phyloP scores from a whole-genome alignment of 305 asterid species.

The Fraxinus floribunda region DNA sequence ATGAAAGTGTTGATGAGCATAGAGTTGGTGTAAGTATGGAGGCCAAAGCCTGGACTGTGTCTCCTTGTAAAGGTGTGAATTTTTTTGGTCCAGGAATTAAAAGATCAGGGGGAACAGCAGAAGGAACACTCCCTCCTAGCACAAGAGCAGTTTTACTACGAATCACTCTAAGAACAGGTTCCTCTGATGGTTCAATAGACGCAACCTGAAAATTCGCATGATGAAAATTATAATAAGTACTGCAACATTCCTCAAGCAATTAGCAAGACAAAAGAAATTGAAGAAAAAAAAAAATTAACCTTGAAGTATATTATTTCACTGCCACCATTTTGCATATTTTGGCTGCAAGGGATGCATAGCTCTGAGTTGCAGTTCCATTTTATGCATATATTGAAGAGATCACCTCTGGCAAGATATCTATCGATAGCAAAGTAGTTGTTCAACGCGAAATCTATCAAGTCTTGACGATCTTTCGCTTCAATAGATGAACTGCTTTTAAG shows the following conservation, averaged over 20 bases:
- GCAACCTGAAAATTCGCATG: constrained; percentile 58
- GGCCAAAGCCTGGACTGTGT: constrained; percentile 59
- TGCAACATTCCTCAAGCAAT: constrained; percentile 19
- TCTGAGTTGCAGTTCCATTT: constrained; percentile 85
- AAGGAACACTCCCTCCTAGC: constrained; percentile 79
- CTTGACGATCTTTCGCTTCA: constrained; percentile 75
- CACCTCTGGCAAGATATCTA: constrained; percentile 82
- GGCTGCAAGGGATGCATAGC: constrained; percentile 70
- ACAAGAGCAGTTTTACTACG: constrained; percentile 83
- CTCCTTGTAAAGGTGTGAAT: constrained; percentile 59
- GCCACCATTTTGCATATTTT: constrained; percentile 49
- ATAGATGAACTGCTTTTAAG: constrained; percentile 60
- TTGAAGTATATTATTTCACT: constrained; percentile 64
- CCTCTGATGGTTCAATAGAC: constrained; percentile 84
- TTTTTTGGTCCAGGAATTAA: constrained; percentile 45
- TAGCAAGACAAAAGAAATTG: constrained; percentile 12
- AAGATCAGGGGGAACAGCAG: constrained; percentile 74
- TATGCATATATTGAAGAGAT: constrained; percentile 65
- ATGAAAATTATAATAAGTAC: constrained; percentile 14
- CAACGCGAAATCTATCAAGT: constrained; percentile 72
- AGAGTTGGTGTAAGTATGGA: constrained; percentile 79
- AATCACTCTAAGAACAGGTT: constrained; percentile 66
- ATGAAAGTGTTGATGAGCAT: constrained; percentile 76
- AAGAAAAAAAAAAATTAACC: constrained; percentile 40
- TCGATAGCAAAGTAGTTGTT: constrained; percentile 71